Evolutionary conservation across 2,329 filamentous ascomycete genomes (phyloP).

Genomic region (Fusarium subtropicale): DNA sequence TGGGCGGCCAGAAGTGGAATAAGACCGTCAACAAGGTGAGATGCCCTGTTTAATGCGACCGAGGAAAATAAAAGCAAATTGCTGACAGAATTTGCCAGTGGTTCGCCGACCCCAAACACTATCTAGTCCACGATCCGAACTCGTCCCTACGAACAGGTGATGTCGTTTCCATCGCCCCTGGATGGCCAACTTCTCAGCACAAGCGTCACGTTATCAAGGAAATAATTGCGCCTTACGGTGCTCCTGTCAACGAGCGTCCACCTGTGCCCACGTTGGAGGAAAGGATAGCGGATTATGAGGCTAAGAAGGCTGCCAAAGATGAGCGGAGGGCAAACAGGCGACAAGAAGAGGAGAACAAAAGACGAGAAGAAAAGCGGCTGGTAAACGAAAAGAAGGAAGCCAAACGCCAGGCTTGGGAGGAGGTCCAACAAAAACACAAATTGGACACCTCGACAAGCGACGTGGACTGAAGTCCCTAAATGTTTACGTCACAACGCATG

Average conservation of each 20-base stretch:
- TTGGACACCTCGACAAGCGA: constrained; percentile 29
- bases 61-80: background rate
- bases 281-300: constrained; percentile 65
- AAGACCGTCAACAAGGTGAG: constrained; percentile 76
- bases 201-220: constrained; percentile 80
- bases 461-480: constrained; percentile 24
- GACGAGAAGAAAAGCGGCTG: constrained; percentile 45
- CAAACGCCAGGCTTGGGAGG: constrained; percentile 43
- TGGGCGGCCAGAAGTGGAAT: constrained; percentile 79
- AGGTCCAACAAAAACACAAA: constrained; percentile 36
- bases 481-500: constrained; percentile 10
- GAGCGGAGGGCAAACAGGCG: constrained; percentile 59
- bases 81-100: constrained; percentile 50
- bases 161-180: constrained; percentile 76
- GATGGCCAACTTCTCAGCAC: constrained; percentile 71
- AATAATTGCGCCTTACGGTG: constrained; percentile 77
- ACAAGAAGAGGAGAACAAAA: constrained; percentile 40
- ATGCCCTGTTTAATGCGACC: background rate
- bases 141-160: constrained; percentile 79
- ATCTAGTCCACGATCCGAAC: constrained; percentile 83
- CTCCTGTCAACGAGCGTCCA: constrained; percentile 71
- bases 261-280: constrained; percentile 74
- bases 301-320: constrained; percentile 68
- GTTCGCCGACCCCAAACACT: constrained; percentile 72
- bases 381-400: constrained; percentile 43